Percentiles rank a stretch among this genome's conserved stretches.
Evolutionary conservation across 2,329 filamentous ascomycete species (phyloP).

Genomic region (Neonectria punicea): DNA sequence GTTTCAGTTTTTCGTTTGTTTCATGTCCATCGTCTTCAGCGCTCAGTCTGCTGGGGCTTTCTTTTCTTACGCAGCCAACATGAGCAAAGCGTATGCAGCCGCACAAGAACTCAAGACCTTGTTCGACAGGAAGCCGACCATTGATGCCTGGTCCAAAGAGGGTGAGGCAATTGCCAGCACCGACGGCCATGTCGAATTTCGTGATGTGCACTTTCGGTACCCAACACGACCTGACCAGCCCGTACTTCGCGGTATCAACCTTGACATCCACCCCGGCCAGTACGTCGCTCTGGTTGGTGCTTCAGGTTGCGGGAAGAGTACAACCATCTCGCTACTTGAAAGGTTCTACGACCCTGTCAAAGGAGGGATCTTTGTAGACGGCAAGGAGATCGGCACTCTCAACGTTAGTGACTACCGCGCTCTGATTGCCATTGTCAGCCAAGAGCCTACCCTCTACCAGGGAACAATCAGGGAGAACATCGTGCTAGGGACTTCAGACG

Average conservation of each 20-base stretch:
- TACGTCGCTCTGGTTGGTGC: constrained; percentile 59
- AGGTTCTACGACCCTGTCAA: constrained; percentile 59
- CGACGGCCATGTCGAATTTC: constrained; percentile 72
- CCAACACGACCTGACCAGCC: constrained; percentile 73
- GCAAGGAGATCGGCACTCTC: constrained; percentile 30
- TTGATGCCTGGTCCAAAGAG: constrained; percentile 79
- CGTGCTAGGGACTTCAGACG: constrained; percentile 49
- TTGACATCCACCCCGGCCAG: constrained; percentile 56
- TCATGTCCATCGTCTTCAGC: constrained; percentile 55
- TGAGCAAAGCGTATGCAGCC: constrained; percentile 85
- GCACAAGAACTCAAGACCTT: constrained; percentile 80
- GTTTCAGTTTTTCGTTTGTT: constrained; percentile 34
- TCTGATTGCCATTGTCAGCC: constrained; percentile 42
- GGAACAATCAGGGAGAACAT: constrained; percentile 63
- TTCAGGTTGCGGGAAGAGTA: constrained; percentile 62
- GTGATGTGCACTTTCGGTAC: constrained; percentile 73
- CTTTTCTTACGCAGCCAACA: constrained; percentile 88
- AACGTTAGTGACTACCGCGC: constrained; percentile 40
- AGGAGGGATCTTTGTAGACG: constrained; percentile 11
- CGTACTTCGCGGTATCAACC: constrained; percentile 70
- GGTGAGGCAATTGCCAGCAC: constrained; percentile 70
- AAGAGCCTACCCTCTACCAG: constrained; percentile 47
- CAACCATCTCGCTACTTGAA: constrained; percentile 63
- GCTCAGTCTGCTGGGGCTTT: constrained; percentile 86
- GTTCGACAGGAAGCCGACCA: constrained; percentile 79